Percentiles rank a stretch among this genome's conserved stretches.
phyloP scores from a whole-genome alignment of 2,329 filamentous ascomycete genomes.

The Anthostomella pinea region DNA sequence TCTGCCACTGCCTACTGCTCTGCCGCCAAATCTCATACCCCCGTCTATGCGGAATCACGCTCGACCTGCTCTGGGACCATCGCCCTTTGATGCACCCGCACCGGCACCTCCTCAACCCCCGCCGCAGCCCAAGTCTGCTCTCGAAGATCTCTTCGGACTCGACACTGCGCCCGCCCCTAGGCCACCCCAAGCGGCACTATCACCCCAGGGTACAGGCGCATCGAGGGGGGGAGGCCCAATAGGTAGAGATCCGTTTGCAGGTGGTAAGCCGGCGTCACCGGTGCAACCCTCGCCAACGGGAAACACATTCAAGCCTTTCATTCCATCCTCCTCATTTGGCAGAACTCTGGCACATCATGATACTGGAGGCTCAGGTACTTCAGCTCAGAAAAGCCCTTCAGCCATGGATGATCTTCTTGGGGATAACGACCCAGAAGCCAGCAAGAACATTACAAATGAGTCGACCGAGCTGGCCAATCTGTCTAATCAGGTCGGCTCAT shows the following conservation, averaged over 20 bases:
- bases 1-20: conserved; percentile 64
- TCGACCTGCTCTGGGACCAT: conserved; percentile 45
- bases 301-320: conserved; percentile 79
- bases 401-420: conserved; percentile 82
- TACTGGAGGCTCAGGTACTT: conserved; percentile 61
- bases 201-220: conserved; percentile 67
- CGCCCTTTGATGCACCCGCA: conserved; percentile 49
- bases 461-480: conserved; percentile 92
- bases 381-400: conserved; percentile 43
- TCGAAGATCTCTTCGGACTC: conserved; percentile 91
- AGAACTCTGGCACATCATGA: conserved; percentile 73
- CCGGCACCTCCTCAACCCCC: conserved; percentile 32
- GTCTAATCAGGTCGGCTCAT: conserved; percentile 88
- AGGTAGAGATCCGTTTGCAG: conserved; percentile 63
- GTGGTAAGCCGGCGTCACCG: conserved; percentile 54
- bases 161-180: conserved; percentile 63
- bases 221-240: conserved; percentile 35
- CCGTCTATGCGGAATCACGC: conserved; percentile 73
- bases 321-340: conserved; percentile 90
- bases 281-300: conserved; percentile 46
- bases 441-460: conserved; percentile 83
- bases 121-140: conserved; percentile 67
- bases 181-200: conserved; percentile 59
- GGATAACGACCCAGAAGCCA: conserved; percentile 83
- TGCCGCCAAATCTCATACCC: conserved; percentile 80